Evolutionary conservation across 2,329 filamentous ascomycete genomes (phyloP).

Genomic region (Beauveria sp.): DNA sequence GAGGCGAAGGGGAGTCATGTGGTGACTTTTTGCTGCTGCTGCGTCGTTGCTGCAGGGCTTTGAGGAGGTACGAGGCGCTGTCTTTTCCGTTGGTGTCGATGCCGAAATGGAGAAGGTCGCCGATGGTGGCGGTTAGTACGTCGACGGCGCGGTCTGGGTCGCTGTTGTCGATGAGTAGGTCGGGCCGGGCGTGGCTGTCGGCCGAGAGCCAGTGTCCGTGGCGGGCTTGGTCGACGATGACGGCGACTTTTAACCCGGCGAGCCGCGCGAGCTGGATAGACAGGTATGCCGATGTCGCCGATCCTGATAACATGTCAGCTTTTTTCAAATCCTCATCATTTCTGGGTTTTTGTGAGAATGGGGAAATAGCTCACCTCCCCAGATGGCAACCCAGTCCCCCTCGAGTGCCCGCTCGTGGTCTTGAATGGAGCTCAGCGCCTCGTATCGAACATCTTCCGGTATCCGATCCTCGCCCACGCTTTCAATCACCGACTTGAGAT

Average conservation of each 20-base stretch:
- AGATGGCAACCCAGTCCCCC: constrained; percentile 66
- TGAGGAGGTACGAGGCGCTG: constrained; percentile 49
- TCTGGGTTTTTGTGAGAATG: too few relatives aligned
- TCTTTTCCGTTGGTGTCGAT: constrained; percentile 62
- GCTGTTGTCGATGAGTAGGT: constrained; percentile 62
- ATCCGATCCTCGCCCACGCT: constrained; percentile 38
- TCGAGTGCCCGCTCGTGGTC: constrained; percentile 43
- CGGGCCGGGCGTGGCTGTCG: constrained; percentile 37
- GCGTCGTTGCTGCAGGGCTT: constrained; percentile 31
- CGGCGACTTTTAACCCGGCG: constrained; percentile 56
- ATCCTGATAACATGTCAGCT: constrained; percentile 34
- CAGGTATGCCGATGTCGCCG: constrained; percentile 61
- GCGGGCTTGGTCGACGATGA: constrained; percentile 58
- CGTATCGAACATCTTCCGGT: constrained; percentile 52
- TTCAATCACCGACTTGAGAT: constrained; percentile 47
- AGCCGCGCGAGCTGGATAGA: constrained; percentile 61
- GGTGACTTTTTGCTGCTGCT: too few relatives aligned
- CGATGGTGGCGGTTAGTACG: constrained; percentile 53
- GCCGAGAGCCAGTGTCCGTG: constrained; percentile 53
- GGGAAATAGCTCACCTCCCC: constrained; percentile 48
- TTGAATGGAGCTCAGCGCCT: constrained; percentile 52
- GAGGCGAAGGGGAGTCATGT: constrained; percentile 25
- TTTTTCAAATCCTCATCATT: too few relatives aligned
- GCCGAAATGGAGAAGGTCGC: constrained; percentile 53
- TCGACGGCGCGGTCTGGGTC: constrained; percentile 57